Evolutionary conservation across 164 flowering plant genomes (phyloP).

Genomic region (Nelumbo lutea): DNA sequence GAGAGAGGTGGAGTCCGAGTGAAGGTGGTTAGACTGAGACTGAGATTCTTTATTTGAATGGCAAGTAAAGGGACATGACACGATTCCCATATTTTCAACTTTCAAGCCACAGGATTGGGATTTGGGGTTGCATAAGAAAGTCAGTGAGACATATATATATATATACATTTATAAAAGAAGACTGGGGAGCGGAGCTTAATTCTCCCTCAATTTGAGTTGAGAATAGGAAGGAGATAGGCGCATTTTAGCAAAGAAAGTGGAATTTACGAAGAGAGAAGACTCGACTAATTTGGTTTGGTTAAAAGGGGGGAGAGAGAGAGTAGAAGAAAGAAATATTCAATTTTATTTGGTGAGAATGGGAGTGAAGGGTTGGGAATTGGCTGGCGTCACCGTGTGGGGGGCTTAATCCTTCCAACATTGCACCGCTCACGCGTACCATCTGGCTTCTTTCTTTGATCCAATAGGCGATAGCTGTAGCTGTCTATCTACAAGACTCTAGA

Average conservation of each 20-base stretch:
- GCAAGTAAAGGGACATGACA: constrained; percentile 32
- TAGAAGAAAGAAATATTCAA: too few relatives aligned
- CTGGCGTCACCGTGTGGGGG: too few relatives aligned
- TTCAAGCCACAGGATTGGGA: background rate
- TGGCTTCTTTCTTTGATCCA: too few relatives aligned
- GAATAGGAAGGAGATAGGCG: background rate
- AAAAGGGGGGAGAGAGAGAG: too few relatives aligned
- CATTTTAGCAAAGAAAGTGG: background rate
- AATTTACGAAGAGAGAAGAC: background rate
- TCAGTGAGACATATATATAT: background rate
- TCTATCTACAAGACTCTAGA: too few relatives aligned
- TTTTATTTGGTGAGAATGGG: too few relatives aligned
- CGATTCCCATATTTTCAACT: constrained; percentile 30
- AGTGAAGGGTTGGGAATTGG: too few relatives aligned
- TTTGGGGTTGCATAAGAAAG: background rate
- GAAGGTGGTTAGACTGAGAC: constrained; percentile 15
- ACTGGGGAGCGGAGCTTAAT: background rate
- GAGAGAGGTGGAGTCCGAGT: constrained; percentile 32
- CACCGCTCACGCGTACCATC: too few relatives aligned
- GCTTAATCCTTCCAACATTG: too few relatives aligned
- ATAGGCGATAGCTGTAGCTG: too few relatives aligned
- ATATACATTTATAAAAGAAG: background rate
- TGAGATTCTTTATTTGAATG: constrained; percentile 18
- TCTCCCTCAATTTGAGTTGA: too few relatives aligned
- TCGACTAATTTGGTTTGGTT: too few relatives aligned